phyloP scores from a whole-genome alignment of 176 grass and related monocot genomes.

The Aegilops sharonensis region DNA sequence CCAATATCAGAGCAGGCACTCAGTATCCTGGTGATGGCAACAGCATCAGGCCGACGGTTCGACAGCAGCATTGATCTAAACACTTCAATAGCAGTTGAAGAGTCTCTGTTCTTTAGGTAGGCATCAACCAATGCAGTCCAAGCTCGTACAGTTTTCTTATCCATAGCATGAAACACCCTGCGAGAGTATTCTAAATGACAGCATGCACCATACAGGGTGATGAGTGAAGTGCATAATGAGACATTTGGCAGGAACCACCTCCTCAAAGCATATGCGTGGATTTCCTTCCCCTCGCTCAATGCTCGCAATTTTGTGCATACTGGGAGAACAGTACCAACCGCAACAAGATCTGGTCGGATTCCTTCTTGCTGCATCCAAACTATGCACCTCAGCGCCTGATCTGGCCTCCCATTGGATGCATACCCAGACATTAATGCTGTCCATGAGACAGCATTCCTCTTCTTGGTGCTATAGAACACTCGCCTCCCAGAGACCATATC shows the following conservation, averaged over 20 bases:
- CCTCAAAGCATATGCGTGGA: slow-evolving; percentile 78
- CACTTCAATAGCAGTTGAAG: slow-evolving; percentile 52
- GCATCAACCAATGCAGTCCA: slow-evolving; percentile 88
- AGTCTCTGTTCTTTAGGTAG: slow-evolving; percentile 66
- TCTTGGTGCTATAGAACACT: slow-evolving; percentile 72
- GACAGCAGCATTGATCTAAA: slow-evolving; percentile 69
- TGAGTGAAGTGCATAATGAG: slow-evolving; percentile 74
- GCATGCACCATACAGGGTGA: slow-evolving; percentile 66
- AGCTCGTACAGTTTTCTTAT: slow-evolving; percentile 70
- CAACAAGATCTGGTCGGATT: slow-evolving; percentile 65
- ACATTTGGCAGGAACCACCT: slow-evolving; percentile 79
- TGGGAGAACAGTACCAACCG: slow-evolving; percentile 70
- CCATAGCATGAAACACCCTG: slow-evolving; percentile 64
- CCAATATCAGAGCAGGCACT: slow-evolving; percentile 47
- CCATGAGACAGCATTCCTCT: slow-evolving; percentile 78
- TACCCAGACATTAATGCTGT: slow-evolving; percentile 87
- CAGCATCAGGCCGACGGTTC: slow-evolving; percentile 55
- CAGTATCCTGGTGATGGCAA: slow-evolving; percentile 75
- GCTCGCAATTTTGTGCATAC: slow-evolving; percentile 75
- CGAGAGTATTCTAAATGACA: slow-evolving; percentile 54
- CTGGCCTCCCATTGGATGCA: slow-evolving; percentile 69
- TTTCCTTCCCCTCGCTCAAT: slow-evolving; percentile 61
- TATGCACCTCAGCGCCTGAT: slow-evolving; percentile 77
- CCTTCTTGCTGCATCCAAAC: slow-evolving; percentile 95
- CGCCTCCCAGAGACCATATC: slow-evolving; percentile 72